A percentile compares a stretch with the other conserved stretches of the same genome.
Evolutionary conservation across 805 yeast species (phyloP).

Genomic region (Candida endomychidarum): DNA sequence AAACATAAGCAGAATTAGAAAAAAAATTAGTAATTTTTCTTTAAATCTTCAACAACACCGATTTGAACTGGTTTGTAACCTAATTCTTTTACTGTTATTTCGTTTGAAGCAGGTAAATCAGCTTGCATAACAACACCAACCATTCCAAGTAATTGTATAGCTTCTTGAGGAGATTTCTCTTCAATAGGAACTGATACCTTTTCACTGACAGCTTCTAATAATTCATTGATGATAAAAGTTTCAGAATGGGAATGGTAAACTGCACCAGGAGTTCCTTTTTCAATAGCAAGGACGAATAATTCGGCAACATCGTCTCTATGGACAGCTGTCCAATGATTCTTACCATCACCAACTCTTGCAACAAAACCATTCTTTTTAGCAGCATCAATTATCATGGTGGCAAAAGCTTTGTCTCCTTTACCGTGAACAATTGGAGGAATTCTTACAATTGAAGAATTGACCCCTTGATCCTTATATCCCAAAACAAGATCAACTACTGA

Average conservation of each 20-base stretch:
- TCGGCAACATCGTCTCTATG: slow-evolving; percentile 32
- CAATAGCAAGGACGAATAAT: slow-evolving; percentile 17
- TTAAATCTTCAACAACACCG: slow-evolving; percentile 23
- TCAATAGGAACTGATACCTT: too few species aligned
- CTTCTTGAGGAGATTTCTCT: too few species aligned
- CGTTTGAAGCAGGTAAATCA: slow-evolving; percentile 15
- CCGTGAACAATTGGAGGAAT: too few species aligned
- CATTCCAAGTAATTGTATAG: too few species aligned
- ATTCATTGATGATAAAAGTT: slow-evolving; percentile 19
- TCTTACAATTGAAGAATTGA: too few species aligned
- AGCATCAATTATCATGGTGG: slow-evolving; percentile 21
- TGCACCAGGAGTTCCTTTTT: slow-evolving; percentile 11
- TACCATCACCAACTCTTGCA: slow-evolving; percentile 32
- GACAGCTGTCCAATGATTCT: slow-evolving; percentile 31
- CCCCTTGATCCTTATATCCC: slow-evolving; percentile 18
- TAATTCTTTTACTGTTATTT: slow-evolving; percentile 19
- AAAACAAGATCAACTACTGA: too few species aligned
- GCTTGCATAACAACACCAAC: too few species aligned
- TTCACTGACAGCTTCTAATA: too few species aligned
- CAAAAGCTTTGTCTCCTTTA: slow-evolving; percentile 26
- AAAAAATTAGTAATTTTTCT: not conserved
- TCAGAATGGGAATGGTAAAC: slow-evolving; percentile 18
- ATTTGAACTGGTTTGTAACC: slow-evolving; percentile 25
- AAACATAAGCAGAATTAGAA: too few species aligned
- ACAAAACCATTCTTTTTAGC: slow-evolving; percentile 31